These are phyloP conservation scores for Anisodus tanguticus DNA, from an alignment of 257 asterid genomes.

Conservation along the genomic window DNA sequence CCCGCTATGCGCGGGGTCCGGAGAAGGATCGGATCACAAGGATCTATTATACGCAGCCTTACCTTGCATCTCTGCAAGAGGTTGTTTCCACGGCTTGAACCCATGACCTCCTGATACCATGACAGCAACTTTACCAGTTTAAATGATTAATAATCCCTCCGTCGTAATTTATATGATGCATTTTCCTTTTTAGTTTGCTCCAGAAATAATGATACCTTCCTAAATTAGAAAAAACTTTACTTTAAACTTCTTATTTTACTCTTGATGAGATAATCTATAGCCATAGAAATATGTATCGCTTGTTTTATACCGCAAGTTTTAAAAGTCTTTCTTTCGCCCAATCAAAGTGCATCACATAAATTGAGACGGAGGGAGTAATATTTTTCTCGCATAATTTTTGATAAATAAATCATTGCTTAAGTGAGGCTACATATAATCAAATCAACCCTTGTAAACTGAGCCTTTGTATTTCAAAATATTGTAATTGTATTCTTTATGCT, in stretches of 20 bases:
- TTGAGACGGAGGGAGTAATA: not conserved
- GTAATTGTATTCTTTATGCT: not conserved
- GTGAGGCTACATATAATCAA: not conserved
- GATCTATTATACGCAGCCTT: no score
- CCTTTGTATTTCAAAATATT: not conserved
- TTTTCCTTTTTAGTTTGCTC: not conserved
- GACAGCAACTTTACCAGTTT: no score
- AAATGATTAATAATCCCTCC: not conserved
- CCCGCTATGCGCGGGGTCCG: no score
- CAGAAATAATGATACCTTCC: not conserved
- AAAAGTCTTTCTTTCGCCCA: not conserved
- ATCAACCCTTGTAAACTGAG: not conserved
- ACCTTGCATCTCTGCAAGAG: no score
- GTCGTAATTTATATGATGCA: not conserved
- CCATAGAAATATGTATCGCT: not conserved
- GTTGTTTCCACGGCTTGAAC: no score
- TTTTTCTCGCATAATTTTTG: not conserved
- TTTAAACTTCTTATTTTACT: not conserved
- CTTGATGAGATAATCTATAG: not conserved
- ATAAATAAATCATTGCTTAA: no score
- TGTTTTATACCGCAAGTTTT: not conserved
- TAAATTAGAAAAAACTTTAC: not conserved
- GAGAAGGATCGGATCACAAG: no score
- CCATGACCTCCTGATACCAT: no score
- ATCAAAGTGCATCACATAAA: slow-evolving; percentile 6